Percentiles rank a stretch among this genome's conserved stretches.
Evolutionary conservation across 1,139 yeast genomes (phyloP).

Genomic region (Hanseniaspora uvarum): DNA sequence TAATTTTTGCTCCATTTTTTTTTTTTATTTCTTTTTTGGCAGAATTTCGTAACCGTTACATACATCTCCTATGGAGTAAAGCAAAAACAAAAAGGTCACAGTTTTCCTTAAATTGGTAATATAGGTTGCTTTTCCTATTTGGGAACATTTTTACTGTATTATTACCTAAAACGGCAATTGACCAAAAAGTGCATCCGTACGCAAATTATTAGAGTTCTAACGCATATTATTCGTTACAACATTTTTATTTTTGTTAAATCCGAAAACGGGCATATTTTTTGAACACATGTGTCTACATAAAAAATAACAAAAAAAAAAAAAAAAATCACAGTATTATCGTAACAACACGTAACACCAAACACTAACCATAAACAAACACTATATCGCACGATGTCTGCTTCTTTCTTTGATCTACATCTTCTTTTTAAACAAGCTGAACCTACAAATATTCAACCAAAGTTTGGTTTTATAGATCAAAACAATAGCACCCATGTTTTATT

Average conservation of each 20-base stretch:
- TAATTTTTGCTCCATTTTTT: too few relatives aligned
- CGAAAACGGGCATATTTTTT: too few relatives aligned
- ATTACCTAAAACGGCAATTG: background rate
- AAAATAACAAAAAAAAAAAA: too few relatives aligned
- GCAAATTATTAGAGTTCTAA: background rate
- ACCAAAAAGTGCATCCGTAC: background rate
- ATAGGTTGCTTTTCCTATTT: background rate
- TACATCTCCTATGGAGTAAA: too few relatives aligned
- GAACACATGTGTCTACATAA: too few relatives aligned
- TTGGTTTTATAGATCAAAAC: conserved; percentile 6
- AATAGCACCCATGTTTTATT: conserved; percentile 4
- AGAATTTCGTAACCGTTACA: too few relatives aligned
- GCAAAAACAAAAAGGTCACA: background rate
- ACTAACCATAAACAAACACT: background rate
- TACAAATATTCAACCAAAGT: conserved; percentile 13
- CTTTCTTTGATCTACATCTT: conserved; percentile 6
- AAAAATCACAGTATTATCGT: background rate
- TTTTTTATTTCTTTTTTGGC: too few relatives aligned
- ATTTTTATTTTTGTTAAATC: background rate
- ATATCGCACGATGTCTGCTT: background rate
- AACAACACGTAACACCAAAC: background rate
- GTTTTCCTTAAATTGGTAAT: background rate
- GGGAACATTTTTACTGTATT: too few relatives aligned
- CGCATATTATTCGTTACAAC: background rate
- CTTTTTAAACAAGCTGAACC: background rate